Base-by-base conservation (phyloP, 2,329 filamentous ascomycete genomes). In the Exserohilum turcica region DNA sequence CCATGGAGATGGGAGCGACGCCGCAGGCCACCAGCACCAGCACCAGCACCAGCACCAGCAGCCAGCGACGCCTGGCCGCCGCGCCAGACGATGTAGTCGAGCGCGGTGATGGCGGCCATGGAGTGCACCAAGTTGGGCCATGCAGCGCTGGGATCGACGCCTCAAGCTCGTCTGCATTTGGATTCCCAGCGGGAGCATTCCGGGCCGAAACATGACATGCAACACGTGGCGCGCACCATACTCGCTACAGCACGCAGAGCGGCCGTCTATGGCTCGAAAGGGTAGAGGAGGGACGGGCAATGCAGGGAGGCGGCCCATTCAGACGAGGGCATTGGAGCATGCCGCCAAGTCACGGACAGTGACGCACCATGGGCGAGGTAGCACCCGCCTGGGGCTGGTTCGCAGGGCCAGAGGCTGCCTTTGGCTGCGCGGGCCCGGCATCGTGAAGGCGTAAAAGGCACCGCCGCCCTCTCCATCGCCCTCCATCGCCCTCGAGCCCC, bases 271-370 rank as follows among this genome's bases (percentile, higher is more conserved):
- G 43, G 51, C 51, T 54, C 13, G 46, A 54, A 54, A 49, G 35
- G 51, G 45, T 29, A 54, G 46, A 54, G 43, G 35, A 59, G 53
- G 49, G 51, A 47, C 45, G 40, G 56, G 49, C 43, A 35, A 28
- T 35, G 43, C 42, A 52, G 37, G 29, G 54, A 53, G 43, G n/a
- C 36, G 33, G 59, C 43, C 57, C 57, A 62, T 58, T 56, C 15
- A 56, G 29, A 53, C 36, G 33, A 38, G 47, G 24, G 31, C 46
- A 51, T 48, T 39, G 28, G 49, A 36, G 44, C 58, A 63, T 57
- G 51, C 48, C 44, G 58, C 57, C 60, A 59, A 61, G 58, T 43
- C 37, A 44, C 19, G 46, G 46, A 33, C 44, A 50, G 48, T 63
- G 58, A 61, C 57, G 57, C 52, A 52, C 37, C 27, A 37, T 39